Percentiles rank a stretch among this genome's conserved stretches.
These are phyloP conservation scores for Orobanche coerulescens DNA, from an alignment of 257 asterid genomes.

Conservation along the genomic window DNA sequence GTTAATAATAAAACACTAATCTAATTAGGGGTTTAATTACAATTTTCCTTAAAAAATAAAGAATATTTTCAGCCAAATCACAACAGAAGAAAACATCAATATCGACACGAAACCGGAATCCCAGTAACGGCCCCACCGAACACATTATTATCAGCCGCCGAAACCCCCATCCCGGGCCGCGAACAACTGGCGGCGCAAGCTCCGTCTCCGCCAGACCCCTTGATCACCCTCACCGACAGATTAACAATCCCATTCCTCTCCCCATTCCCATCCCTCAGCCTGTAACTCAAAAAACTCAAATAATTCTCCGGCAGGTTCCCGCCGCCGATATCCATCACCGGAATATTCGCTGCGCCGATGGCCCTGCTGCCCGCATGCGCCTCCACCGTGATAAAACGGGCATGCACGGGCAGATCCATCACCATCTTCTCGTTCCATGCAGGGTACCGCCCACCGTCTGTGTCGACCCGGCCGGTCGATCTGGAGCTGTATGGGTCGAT, in stretches of 20 bases:
- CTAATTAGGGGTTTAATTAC: too few species aligned
- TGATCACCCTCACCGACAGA: constrained; percentile 44
- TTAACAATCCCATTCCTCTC: constrained; percentile 67
- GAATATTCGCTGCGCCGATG: constrained; percentile 49
- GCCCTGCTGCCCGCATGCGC: constrained; percentile 34
- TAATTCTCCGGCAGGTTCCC: constrained; percentile 50
- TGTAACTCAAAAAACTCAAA: constrained; percentile 69
- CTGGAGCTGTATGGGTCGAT: constrained; percentile 22
- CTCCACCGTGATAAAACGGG: constrained; percentile 43
- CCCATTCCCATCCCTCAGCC: constrained; percentile 51
- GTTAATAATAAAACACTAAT: too few species aligned
- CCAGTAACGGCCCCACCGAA: constrained; percentile 37
- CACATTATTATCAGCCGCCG: constrained; percentile 15
- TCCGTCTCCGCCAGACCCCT: constrained; percentile 15
- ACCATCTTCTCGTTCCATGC: constrained; percentile 58
- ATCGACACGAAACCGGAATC: constrained; percentile 40
- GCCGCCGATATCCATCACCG: constrained; percentile 62
- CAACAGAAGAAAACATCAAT: neutral
- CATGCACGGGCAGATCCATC: constrained; percentile 47
- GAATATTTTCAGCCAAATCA: neutral
- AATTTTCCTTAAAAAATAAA: neutral
- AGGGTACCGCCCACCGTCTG: constrained; percentile 50
- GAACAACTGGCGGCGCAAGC: constrained; percentile 29
- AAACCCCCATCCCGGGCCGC: constrained; percentile 32
- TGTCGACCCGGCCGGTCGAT: constrained; percentile 33